Evolutionary conservation across 371 early-diverging fungal species (phyloP).

Genomic region (Rhizopus microsporus): DNA sequence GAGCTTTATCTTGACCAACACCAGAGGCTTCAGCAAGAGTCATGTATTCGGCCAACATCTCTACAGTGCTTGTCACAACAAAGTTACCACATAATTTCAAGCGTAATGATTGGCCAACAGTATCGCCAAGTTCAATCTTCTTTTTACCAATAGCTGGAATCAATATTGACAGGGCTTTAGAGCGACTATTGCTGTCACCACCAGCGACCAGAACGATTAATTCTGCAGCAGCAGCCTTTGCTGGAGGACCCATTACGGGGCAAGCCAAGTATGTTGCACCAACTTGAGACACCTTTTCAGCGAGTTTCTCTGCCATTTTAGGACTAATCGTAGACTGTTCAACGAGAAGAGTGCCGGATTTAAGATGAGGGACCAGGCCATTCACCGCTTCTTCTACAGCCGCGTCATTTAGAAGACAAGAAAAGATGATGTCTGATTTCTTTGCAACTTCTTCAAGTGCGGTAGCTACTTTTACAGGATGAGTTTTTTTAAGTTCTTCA

Average conservation of each 20-base stretch:
- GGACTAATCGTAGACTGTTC: constrained; percentile 50
- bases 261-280: constrained; percentile 33
- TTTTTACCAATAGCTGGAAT: constrained; percentile 40
- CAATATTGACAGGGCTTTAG: constrained; percentile 25
- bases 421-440: constrained; percentile 48
- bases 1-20: constrained; percentile 55
- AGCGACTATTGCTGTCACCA: constrained; percentile 11
- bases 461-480: constrained; percentile 28
- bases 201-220: constrained; percentile 39
- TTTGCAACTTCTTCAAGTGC: constrained; percentile 34
- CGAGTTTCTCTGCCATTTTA: constrained; percentile 14
- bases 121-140: constrained; percentile 49
- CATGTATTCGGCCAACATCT: constrained; percentile 68
- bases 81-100: constrained; percentile 75
- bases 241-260: constrained; percentile 50
- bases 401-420: constrained; percentile 51
- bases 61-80: constrained; percentile 57
- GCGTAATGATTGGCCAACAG: constrained; percentile 44
- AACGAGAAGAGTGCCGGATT: constrained; percentile 35
- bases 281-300: constrained; percentile 5
- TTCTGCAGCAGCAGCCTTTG: constrained; percentile 30
- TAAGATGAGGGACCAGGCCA: constrained; percentile 26
- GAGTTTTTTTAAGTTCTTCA: constrained; percentile 22
- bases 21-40: constrained; percentile 66
- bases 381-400: constrained; percentile 37